Base-by-base conservation (phyloP, 148 eudicot genomes). In the Vaccinium vitisidaea region DNA sequence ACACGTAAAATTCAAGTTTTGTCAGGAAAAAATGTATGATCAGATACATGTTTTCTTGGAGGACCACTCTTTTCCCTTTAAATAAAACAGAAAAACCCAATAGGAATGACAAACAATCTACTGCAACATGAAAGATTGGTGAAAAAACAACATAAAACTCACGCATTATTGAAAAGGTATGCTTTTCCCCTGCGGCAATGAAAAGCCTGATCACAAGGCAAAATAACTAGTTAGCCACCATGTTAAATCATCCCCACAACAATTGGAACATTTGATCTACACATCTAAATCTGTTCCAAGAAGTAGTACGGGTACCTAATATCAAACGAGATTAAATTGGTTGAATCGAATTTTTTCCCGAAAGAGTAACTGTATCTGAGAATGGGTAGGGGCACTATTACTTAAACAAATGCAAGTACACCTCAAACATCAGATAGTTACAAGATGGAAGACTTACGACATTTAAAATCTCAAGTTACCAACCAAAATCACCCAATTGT, bases 131-230 rank as follows among this genome's bases (percentile, higher is more conserved):
- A 56, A 73, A 16, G n/a, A 53, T 69, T 6, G 21, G 9, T 30
- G 1, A 5, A 27, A 25, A 48, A 18, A 49, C 5, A n/a, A 80
- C 23, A 71, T 81, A 82, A 77, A 84, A 91, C 98, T 96, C 87
- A 96, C 98, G 86, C 95, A 18, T 88, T 92, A 63, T 86, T 92
- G 87, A 94, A 92, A 84, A 96, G 89, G 89, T 92, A 96, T 65
- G 98, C 98, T 82, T 92, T 95, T 84, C 98, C 98, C 89, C 93
- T 89, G 52, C 92, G 93, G 86, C 94, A 86, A 75, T 92, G 93
- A 84, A 94, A 95, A 82, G 89, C 89, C 98, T 95, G 93, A 75
- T 73, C 83, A 88, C 48, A 81, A 53, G 53, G 52, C 43, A 61
- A 49, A 77, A 30, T 19, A 77, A 75, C 77, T n/a, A 71, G 56